phyloP scores from a whole-genome alignment of 306 rosid genomes.

The Ochetophila trinervis region DNA sequence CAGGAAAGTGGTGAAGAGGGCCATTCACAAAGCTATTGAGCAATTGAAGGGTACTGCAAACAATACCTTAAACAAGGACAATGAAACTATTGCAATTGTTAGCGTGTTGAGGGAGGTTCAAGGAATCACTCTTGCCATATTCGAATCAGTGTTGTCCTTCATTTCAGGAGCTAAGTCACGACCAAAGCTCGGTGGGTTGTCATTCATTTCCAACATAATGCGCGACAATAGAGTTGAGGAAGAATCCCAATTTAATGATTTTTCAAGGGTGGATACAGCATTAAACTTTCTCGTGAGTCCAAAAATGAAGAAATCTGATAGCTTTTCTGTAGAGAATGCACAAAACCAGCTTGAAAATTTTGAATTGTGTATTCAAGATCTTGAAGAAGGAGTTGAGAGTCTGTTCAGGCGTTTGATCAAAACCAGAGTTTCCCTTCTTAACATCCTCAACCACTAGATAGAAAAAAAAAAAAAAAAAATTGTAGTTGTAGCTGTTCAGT shows the following conservation, averaged over 20 bases:
- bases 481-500: too few species aligned
- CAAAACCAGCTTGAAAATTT: conserved; percentile 14
- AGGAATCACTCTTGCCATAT: conserved; percentile 15
- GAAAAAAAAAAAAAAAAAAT: neutral
- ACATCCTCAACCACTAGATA: conserved; percentile 26
- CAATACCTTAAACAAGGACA: neutral
- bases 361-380: conserved; percentile 29
- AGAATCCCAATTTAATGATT: conserved; percentile 6
- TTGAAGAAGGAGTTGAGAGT: conserved; percentile 25
- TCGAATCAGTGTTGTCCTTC: conserved; percentile 26
- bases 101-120: conserved; percentile 31
- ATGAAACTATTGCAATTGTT: conserved; percentile 9
- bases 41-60: conserved; percentile 5
- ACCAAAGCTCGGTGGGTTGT: conserved; percentile 20
- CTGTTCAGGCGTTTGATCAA: conserved; percentile 31
- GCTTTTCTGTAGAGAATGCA: neutral
- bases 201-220: conserved; percentile 15
- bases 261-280: conserved; percentile 4
- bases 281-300: neutral
- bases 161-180: conserved; percentile 17
- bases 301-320: neutral
- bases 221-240: neutral
- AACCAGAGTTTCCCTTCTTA: conserved; percentile 38
- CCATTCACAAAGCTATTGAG: conserved; percentile 19
- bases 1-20: conserved; percentile 28